Conservation (phyloP, 495 filamentous ascomycete species). For the Neurospora terricola region DNA sequence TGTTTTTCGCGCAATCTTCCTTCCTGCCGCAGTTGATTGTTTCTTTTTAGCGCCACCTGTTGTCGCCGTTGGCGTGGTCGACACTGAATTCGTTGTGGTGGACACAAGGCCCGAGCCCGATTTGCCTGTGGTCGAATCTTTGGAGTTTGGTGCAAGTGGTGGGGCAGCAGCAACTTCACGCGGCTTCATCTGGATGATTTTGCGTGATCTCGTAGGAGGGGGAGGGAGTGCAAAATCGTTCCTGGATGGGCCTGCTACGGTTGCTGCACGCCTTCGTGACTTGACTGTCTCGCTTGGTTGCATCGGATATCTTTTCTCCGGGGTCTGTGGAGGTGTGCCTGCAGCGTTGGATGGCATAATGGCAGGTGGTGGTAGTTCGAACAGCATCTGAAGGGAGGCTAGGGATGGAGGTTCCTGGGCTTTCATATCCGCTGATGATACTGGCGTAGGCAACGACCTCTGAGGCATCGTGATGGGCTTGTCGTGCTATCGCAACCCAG, state of each 20-base stretch:
- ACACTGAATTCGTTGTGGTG: conserved; percentile 6
- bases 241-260: conserved; percentile 39
- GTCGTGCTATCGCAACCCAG: not conserved
- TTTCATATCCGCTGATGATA: conserved; percentile 71
- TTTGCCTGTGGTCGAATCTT: not conserved
- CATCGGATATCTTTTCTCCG: conserved; percentile 44
- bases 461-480: conserved; percentile 52
- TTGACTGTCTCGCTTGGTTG: conserved; percentile 46
- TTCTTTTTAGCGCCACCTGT: conserved; percentile 56
- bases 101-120: not conserved
- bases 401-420: conserved; percentile 63
- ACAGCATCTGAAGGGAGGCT: conserved; percentile 39
- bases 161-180: conserved; percentile 30
- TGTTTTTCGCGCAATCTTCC: conserved; percentile 92
- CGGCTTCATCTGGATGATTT: conserved; percentile 97
- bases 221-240: conserved; percentile 73
- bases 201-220: conserved; percentile 82
- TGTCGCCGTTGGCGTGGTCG: conserved; percentile 23
- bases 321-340: conserved; percentile 33
- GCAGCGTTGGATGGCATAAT: conserved; percentile 30
- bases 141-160: conserved; percentile 7
- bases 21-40: conserved; percentile 59
- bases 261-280: conserved; percentile 45
- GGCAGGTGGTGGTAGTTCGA: conserved; percentile 79
- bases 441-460: conserved; percentile 64